Conservation (phyloP, 106 monocot species). For the Acorus gramineus region DNA sequence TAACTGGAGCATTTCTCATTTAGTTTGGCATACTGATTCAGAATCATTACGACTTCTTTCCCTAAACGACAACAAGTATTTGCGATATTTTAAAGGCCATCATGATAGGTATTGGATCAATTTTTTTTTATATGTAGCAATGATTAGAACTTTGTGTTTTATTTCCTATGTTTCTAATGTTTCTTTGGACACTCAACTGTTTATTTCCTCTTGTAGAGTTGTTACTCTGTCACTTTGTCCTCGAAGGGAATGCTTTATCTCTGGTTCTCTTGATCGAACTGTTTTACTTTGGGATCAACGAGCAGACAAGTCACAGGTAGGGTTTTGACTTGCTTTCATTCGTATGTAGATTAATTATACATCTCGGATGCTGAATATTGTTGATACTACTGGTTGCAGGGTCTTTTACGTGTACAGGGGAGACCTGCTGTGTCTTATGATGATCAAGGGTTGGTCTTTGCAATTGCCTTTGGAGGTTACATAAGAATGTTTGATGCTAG, state of each 20-base stretch:
- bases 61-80: conserved; percentile 86
- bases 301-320: conserved; percentile 90
- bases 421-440: conserved; percentile 97
- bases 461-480: conserved; percentile 70
- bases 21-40: conserved; percentile 15
- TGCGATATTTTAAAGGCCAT: conserved; percentile 97
- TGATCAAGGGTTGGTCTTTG: conserved; percentile 93
- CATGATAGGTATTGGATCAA: conserved; percentile 62
- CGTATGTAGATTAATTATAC: too few species aligned
- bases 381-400: conserved; percentile 25
- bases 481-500: conserved; percentile 92
- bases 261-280: conserved; percentile 92
- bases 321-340: neutral
- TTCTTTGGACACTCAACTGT: neutral
- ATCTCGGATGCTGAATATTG: too few species aligned
- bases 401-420: conserved; percentile 84
- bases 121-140: neutral
- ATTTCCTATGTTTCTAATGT: neutral
- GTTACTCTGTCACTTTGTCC: conserved; percentile 90
- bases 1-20: neutral
- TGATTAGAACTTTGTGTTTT: neutral
- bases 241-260: conserved; percentile 73
- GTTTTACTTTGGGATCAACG: conserved; percentile 95
- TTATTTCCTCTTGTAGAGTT: conserved; percentile 39
- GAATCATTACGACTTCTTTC: conserved; percentile 94